These are phyloP conservation scores for Fraxinus xanthoxyloides DNA, from an alignment of 305 asterid species.

Conservation along the genomic window DNA sequence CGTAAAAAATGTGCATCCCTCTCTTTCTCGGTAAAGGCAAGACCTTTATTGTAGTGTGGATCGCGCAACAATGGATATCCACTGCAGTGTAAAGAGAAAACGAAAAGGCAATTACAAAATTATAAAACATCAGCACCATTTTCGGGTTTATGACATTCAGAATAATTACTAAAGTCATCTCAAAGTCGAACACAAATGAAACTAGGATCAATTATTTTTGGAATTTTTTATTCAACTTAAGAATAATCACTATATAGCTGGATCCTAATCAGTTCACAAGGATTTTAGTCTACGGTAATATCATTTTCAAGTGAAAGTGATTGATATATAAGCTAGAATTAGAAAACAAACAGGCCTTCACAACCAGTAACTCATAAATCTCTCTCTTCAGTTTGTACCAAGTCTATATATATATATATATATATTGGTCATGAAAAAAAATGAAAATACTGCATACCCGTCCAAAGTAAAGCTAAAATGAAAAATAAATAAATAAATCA, in stretches of 20 bases:
- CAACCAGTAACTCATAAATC: neutral
- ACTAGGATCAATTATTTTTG: neutral
- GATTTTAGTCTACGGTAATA: neutral
- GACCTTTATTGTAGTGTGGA: constrained; percentile 90
- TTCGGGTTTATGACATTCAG: neutral
- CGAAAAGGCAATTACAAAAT: constrained; percentile 1
- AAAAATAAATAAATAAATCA: neutral
- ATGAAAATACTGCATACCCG: neutral
- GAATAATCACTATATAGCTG: neutral
- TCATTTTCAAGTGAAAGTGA: constrained; percentile 1
- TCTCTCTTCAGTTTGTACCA: neutral
- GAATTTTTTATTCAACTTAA: neutral
- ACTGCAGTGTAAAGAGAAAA: constrained; percentile 40
- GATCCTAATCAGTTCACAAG: neutral
- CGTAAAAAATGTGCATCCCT: constrained; percentile 86
- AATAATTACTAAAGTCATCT: neutral
- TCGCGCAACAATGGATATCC: constrained; percentile 89
- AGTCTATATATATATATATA: neutral
- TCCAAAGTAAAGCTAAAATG: neutral
- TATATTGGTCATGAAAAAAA: neutral
- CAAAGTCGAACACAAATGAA: neutral
- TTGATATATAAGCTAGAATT: neutral
- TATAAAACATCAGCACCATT: constrained; percentile 3
- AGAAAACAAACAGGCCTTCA: neutral
- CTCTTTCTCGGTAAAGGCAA: constrained; percentile 80